phyloP scores from a whole-genome alignment of 2,329 filamentous ascomycete species.

The Xylariomycetidae sp. region DNA sequence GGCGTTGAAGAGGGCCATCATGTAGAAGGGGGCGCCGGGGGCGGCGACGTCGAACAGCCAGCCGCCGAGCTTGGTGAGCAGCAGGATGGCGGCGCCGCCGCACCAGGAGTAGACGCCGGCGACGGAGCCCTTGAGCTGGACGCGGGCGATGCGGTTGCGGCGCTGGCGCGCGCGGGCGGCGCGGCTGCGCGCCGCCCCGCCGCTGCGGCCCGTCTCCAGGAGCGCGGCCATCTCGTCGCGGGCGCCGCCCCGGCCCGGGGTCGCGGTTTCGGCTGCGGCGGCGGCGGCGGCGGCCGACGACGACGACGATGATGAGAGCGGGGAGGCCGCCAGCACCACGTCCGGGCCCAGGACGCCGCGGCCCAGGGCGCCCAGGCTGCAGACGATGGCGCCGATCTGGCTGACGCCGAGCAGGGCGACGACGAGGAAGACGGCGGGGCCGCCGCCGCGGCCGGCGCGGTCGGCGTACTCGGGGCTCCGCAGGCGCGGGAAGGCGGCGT shows the following conservation, averaged over 20 bases:
- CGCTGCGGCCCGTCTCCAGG: constrained; percentile 27
- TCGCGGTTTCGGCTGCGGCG: constrained; percentile 4
- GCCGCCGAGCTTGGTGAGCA: constrained; percentile 88
- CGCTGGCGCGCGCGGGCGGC: not conserved
- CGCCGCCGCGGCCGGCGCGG: constrained; percentile 59
- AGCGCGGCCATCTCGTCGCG: constrained; percentile 31
- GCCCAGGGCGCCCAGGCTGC: constrained; percentile 82
- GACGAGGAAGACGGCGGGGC: constrained; percentile 63
- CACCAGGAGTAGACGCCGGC: constrained; percentile 90
- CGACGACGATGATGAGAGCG: not conserved
- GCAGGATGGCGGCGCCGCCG: constrained; percentile 80
- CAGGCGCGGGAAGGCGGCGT: constrained; percentile 68
- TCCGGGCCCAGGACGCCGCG: constrained; percentile 64
- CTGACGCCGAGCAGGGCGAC: constrained; percentile 80
- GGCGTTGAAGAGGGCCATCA: constrained; percentile 87
- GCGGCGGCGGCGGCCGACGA: not conserved
- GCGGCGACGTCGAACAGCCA: constrained; percentile 73
- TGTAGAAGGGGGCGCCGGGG: constrained; percentile 79
- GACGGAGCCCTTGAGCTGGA: constrained; percentile 81
- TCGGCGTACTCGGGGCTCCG: constrained; percentile 67
- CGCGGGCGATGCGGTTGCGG: too few species aligned
- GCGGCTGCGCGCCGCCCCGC: constrained; percentile 19
- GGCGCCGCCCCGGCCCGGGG: constrained; percentile 7
- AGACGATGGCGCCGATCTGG: constrained; percentile 95
- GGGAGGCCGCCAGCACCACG: constrained; percentile 15